Percentiles rank a stretch among this genome's conserved stretches.
Evolutionary conservation across 2,329 filamentous ascomycete genomes (phyloP).

Genomic region (Aspergillus sp.): DNA sequence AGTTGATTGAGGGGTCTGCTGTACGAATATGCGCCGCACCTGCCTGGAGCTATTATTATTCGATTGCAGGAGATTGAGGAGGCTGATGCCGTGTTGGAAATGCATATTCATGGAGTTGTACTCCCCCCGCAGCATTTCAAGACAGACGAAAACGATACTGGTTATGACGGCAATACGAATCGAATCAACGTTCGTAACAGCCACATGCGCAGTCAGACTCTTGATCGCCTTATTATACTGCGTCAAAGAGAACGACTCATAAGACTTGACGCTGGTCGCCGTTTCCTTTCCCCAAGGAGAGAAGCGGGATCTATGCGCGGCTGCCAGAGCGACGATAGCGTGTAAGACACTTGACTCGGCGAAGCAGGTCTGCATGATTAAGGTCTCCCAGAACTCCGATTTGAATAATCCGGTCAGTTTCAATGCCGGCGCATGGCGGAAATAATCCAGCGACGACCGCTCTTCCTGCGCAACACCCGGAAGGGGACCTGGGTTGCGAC

Average conservation of each 20-base stretch:
- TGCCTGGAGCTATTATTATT: not conserved
- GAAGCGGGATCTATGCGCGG: not conserved
- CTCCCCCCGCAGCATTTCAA: not conserved
- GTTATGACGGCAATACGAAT: not conserved
- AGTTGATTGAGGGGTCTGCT: not conserved
- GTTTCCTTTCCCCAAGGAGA: not conserved
- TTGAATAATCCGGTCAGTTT: constrained; percentile 38
- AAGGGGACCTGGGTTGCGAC: not conserved
- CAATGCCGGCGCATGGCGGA: constrained; percentile 1
- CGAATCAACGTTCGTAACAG: not conserved
- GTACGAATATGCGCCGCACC: not conserved
- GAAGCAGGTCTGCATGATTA: constrained; percentile 40
- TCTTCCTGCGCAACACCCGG: not conserved
- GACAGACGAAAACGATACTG: not conserved
- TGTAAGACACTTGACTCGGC: constrained; percentile 44
- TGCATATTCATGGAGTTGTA: not conserved
- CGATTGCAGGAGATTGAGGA: not conserved
- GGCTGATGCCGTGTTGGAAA: not conserved
- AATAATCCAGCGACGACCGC: not conserved
- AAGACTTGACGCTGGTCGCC: not conserved
- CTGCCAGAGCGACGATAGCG: constrained; percentile 26
- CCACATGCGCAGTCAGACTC: not conserved
- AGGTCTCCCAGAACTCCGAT: constrained; percentile 40
- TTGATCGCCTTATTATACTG: not conserved
- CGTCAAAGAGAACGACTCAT: not conserved